Evolutionary conservation across 2,329 filamentous ascomycete species (phyloP).

Genomic region (Cadophora sp.): DNA sequence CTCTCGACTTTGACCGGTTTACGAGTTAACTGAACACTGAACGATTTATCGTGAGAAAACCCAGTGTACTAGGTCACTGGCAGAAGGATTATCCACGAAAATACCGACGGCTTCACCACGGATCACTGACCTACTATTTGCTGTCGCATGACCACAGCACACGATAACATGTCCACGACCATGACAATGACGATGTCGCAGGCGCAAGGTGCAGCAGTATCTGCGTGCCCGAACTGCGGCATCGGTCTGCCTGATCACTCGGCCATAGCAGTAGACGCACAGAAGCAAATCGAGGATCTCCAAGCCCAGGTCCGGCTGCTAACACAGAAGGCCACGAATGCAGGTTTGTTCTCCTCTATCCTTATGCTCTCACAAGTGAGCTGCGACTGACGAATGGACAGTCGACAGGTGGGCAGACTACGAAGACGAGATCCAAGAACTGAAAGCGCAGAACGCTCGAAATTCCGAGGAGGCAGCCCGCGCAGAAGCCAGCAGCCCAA

Average conservation of each 20-base stretch:
- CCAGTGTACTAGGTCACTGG: background rate
- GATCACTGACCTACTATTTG: background rate
- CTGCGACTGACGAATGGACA: constrained; percentile 41
- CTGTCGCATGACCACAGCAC: constrained; percentile 24
- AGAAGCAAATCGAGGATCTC: constrained; percentile 70
- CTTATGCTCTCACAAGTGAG: constrained; percentile 2
- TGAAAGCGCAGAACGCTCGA: constrained; percentile 52
- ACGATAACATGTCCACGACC: constrained; percentile 41
- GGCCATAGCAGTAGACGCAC: constrained; percentile 49
- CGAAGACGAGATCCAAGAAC: constrained; percentile 74
- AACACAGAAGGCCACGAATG: constrained; percentile 72
- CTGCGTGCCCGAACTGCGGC: constrained; percentile 44
- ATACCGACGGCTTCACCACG: constrained; percentile 8
- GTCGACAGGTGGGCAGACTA: constrained; percentile 76
- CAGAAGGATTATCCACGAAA: background rate
- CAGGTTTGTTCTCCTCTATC: constrained; percentile 51
- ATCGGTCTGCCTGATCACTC: constrained; percentile 37
- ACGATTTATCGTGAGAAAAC: background rate
- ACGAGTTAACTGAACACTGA: background rate
- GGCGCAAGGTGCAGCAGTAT: constrained; percentile 22
- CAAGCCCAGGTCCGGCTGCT: constrained; percentile 74
- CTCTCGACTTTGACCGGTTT: background rate
- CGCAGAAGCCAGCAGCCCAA: constrained; percentile 29
- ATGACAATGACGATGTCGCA: constrained; percentile 42
- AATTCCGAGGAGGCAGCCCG: constrained; percentile 38